Evolutionary conservation across 176 grass and related monocot species (phyloP), one percentile per base, ranked within the genome.

Genomic region (Dendrocalamus sinicus): DNA sequence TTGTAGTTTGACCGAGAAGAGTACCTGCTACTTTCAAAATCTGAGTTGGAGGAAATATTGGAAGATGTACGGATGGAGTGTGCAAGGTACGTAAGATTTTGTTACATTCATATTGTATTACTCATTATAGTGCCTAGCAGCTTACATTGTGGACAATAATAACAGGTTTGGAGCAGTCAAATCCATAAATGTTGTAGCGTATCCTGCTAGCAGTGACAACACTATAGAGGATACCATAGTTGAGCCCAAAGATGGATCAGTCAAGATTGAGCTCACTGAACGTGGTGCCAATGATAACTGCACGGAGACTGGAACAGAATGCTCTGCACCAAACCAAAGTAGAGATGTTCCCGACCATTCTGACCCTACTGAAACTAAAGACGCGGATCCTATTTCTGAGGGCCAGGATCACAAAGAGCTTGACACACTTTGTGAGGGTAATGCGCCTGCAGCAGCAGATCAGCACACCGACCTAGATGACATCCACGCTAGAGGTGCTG

Each of bases 121-220:
- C 59, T 87, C 24, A 63, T 51, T 72, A 23, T 81, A 28, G 51
- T 81, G 62, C 35, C 40, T 77, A 73, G 72, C 48, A 72, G 45
- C 70, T 91, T 91, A 88, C 40, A 54, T 35, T 81, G 64, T 79
- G 79, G 70, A 70, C n/a, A 75, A 89, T 57, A 74, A 86, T 76
- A 48, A 50, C 97, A 99, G 97, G 92, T 99, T 99, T 91, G 97
- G 97, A 89, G 90, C 90, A 69, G 94, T 99, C 20, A 99, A 91
- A 86, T 91, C 92, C 26, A 74, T 99, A 59, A 94, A 94, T 87
- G 77, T 85, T 32, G 76, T 94, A 67, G 65, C 84, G 81, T 77
- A 78, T 79, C 75, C 47, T 67, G 48, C 30, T 73, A 74, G 43
- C 85, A 75, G 23, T 82, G 75, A 46, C 61, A 82, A 66, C 47